Conservation (phyloP, 2,329 filamentous ascomycete species). For the Neobulgaria alba region DNA sequence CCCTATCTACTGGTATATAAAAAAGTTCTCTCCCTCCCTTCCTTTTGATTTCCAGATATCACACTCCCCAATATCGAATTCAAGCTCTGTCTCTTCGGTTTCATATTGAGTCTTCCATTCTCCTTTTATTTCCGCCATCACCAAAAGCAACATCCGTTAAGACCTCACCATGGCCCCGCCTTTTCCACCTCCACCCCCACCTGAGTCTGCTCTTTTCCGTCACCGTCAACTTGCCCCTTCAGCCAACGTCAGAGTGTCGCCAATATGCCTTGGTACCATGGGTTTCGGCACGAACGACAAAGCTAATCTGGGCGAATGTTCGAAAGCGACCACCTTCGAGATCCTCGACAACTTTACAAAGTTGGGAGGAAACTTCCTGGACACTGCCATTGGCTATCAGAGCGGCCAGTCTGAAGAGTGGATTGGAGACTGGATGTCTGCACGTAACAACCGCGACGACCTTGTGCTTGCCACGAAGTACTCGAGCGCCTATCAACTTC, state of each 20-base stretch:
- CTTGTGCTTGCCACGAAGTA: slow-evolving; percentile 48
- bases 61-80: too few species aligned
- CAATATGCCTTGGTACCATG: slow-evolving; percentile 55
- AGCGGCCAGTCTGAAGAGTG: slow-evolving; percentile 45
- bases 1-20: too few species aligned
- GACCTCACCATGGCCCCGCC: not conserved
- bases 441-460: slow-evolving; percentile 37
- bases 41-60: too few species aligned
- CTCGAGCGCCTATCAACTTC: slow-evolving; percentile 29
- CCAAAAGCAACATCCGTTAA: too few species aligned
- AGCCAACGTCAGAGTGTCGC: slow-evolving; percentile 55
- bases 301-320: slow-evolving; percentile 41
- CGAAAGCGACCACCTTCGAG: slow-evolving; percentile 45
- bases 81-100: too few species aligned
- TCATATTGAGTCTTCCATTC: too few species aligned
- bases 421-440: slow-evolving; percentile 48
- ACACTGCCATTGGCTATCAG: slow-evolving; percentile 46
- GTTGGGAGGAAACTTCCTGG: slow-evolving; percentile 59
- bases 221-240: slow-evolving; percentile 57
- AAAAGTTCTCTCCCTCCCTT: too few species aligned
- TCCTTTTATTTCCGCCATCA: too few species aligned
- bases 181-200: slow-evolving; percentile 34
- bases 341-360: slow-evolving; percentile 47
- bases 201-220: slow-evolving; percentile 47
- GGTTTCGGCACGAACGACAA: slow-evolving; percentile 48